These are phyloP conservation scores for Myxozyma geophila DNA, from an alignment of 805 yeast species.

Conservation along the genomic window DNA sequence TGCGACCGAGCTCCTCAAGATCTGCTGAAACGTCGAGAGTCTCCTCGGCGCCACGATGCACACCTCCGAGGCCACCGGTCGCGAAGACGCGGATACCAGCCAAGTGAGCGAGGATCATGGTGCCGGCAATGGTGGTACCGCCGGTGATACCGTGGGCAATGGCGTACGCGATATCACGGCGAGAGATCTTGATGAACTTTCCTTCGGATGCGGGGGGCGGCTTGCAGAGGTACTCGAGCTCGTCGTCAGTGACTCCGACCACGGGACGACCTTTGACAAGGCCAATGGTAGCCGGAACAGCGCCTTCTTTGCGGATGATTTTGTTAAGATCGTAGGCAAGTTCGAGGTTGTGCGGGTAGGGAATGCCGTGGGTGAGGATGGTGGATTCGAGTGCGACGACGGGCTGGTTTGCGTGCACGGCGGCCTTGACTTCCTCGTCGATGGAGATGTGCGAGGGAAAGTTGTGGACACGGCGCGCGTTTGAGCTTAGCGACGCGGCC, in stretches of 20 bases:
- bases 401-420: constrained; percentile 61
- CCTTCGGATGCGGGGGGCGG: constrained; percentile 18
- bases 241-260: constrained; percentile 62
- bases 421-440: constrained; percentile 61
- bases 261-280: constrained; percentile 71
- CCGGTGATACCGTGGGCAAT: constrained; percentile 59
- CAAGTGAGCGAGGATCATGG: constrained; percentile 75
- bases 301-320: constrained; percentile 63
- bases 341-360: constrained; percentile 72
- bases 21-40: constrained; percentile 88
- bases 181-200: constrained; percentile 61
- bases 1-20: constrained; percentile 78
- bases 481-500: background rate
- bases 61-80: constrained; percentile 94
- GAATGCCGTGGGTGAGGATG: constrained; percentile 87
- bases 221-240: constrained; percentile 48
- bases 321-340: constrained; percentile 75
- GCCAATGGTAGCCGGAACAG: constrained; percentile 84
- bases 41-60: constrained; percentile 73
- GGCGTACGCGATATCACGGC: constrained; percentile 70
- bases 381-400: constrained; percentile 86
- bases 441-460: constrained; percentile 21
- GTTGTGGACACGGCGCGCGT: background rate
- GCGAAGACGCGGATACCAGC: constrained; percentile 87
- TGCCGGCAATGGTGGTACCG: constrained; percentile 88